Conservation (phyloP, 23 red algal genomes). For the Gracilariopsis chorda region DNA sequence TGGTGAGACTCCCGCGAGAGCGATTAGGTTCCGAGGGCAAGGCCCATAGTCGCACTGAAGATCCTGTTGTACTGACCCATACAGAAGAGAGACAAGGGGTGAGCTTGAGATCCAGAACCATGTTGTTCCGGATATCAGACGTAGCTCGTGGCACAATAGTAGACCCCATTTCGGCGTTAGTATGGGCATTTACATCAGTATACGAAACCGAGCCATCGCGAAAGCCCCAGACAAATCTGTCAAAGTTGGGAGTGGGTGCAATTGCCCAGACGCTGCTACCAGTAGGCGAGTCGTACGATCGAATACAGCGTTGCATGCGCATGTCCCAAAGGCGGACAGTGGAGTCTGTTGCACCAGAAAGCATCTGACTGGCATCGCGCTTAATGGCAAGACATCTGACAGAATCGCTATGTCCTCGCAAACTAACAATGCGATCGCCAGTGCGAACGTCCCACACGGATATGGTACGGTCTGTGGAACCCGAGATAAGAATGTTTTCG, state of each 20-base stretch:
- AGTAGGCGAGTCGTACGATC: conserved; percentile 52
- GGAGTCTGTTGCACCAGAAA: conserved; percentile 79
- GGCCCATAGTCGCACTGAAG: conserved; percentile 68
- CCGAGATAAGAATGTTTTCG: conserved; percentile 71
- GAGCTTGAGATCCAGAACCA: conserved; percentile 71
- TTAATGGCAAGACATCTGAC: conserved; percentile 78
- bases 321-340: conserved; percentile 93
- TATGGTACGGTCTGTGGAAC: conserved; percentile 73
- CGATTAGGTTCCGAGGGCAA: conserved; percentile 27
- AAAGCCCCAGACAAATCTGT: conserved; percentile 83
- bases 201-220: conserved; percentile 91
- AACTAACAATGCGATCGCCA: conserved; percentile 37
- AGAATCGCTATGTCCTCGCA: conserved; percentile 89
- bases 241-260: conserved; percentile 38
- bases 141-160: conserved; percentile 48
- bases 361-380: conserved; percentile 41
- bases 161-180: conserved; percentile 8
- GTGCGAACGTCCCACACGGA: conserved; percentile 83
- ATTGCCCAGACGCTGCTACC: conserved; percentile 87
- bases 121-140: conserved; percentile 52
- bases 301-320: conserved; percentile 76
- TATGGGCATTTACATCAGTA: conserved; percentile 66
- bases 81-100: conserved; percentile 53
- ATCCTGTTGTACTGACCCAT: conserved; percentile 79
- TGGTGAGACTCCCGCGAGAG: neutral